These are phyloP conservation scores for Microbotryum scabiosae DNA, from an alignment of 1,284 basidiomycete genomes.

Conservation along the genomic window DNA sequence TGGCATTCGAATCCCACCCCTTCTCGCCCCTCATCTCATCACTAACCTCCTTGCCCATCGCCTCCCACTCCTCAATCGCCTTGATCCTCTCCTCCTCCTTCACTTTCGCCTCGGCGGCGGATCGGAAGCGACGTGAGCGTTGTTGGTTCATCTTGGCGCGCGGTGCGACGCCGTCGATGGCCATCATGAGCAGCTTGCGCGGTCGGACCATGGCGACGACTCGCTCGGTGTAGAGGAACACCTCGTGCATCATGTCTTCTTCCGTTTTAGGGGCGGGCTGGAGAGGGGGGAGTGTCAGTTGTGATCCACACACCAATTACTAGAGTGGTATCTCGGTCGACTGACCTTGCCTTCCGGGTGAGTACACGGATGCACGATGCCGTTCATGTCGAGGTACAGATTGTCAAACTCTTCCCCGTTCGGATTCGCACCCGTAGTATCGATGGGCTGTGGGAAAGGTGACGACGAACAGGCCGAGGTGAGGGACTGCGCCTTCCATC, in stretches of 20 bases:
- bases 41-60: constrained; percentile 79
- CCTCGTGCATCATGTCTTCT: constrained; percentile 98
- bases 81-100: constrained; percentile 79
- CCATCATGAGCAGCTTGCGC: constrained; percentile 93
- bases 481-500: background rate
- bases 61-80: constrained; percentile 77
- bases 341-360: constrained; percentile 88
- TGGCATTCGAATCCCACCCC: constrained; percentile 96
- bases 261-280: constrained; percentile 92
- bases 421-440: constrained; percentile 81
- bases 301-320: too few relatives aligned
- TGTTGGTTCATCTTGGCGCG: constrained; percentile 99
- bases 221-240: constrained; percentile 94
- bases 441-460: constrained; percentile 50
- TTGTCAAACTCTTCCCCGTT: constrained; percentile 95
- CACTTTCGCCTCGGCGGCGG: constrained; percentile 88
- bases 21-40: constrained; percentile 79
- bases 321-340: constrained; percentile 2
- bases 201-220: constrained; percentile 96
- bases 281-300: too few relatives aligned
- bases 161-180: constrained; percentile 96
- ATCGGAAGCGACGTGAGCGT: constrained; percentile 87
- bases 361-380: constrained; percentile 94
- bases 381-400: constrained; percentile 90
- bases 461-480: background rate